phyloP scores from a whole-genome alignment of 2,329 filamentous ascomycete genomes.

The Trichoderma citrinoviride region DNA sequence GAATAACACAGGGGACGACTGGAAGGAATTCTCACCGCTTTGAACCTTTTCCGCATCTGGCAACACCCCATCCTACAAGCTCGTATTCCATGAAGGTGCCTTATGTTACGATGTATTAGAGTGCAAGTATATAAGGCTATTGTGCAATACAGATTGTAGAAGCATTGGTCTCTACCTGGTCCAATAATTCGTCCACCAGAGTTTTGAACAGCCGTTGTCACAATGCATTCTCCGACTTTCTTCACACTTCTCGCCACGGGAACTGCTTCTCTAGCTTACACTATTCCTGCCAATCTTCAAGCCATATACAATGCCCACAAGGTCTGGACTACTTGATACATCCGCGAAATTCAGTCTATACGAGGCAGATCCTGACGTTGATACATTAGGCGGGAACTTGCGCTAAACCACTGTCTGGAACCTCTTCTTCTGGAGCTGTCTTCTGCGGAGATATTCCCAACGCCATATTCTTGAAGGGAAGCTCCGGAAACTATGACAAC shows the following conservation, averaged over 20 bases:
- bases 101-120: too few relatives aligned
- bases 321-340: background rate
- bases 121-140: background rate
- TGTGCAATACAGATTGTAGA: too few relatives aligned
- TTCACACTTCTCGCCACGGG: constrained; percentile 19
- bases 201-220: background rate
- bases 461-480: constrained; percentile 15
- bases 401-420: constrained; percentile 25
- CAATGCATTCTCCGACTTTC: constrained; percentile 21
- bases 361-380: too few relatives aligned
- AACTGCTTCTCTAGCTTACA: constrained; percentile 18
- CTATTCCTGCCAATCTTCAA: constrained; percentile 23
- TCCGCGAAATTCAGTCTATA: background rate
- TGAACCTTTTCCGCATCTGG: background rate
- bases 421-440: constrained; percentile 22
- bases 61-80: background rate
- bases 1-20: background rate
- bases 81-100: background rate
- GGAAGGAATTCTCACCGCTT: background rate
- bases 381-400: constrained; percentile 32
- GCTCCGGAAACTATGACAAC: constrained; percentile 33
- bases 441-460: constrained; percentile 36
- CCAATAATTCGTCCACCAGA: background rate
- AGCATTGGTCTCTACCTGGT: background rate
- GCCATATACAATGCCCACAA: constrained; percentile 23